Evolutionary conservation across 805 yeast species (phyloP), one percentile per base, ranked within the genome.

Genomic region (Henningerozyma blattae): DNA sequence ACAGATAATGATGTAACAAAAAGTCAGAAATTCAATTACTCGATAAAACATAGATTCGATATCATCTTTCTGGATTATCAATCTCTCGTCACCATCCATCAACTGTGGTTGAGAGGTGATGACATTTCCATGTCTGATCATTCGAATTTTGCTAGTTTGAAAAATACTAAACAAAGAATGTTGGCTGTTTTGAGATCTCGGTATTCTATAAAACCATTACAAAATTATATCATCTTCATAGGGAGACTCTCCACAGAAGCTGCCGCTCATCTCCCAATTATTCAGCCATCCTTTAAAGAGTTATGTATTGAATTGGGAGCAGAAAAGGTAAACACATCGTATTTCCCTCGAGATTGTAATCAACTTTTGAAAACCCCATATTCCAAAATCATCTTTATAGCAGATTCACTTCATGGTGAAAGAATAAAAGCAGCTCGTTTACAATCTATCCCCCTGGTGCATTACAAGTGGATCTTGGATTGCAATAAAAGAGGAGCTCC

Each of bases 391-490:
- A 34, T 55, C 2, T 55, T 56, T 25, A 45, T 56, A 6, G 41
- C 57, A 5, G 61, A 55, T 38, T 33, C 43, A 12, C 24, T 44
- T 7, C 31, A 39, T 6, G 56, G 59, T 13, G 41, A 43, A 6
- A 47, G 61, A 38, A 52, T 46, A 3, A 43, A 44, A n/a, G 59
- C 55, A 24, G 74, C 75, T 2, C 38, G 46, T 16, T 50, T 48
- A 20, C 59, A 64, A 55, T 47, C 50, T 14, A 55, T 67, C 13
- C 61, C 64, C 2, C 49, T 66, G 3, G 65, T 67, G 3, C 59
- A 59, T 36, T 62, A 64, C 7, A 50, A 56, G 32, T 70, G 75
- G 75, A 33, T 70, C 12, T 22, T 47, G 4, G 64, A 65, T 36
- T 62, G 70, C 32, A 37, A 58, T 3, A 50, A 47, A 31, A 48